Evolutionary conservation across 2,329 filamentous ascomycete species (phyloP), one percentile per base, ranked within the genome.

Genomic region (Thermoascus crustaceus): DNA sequence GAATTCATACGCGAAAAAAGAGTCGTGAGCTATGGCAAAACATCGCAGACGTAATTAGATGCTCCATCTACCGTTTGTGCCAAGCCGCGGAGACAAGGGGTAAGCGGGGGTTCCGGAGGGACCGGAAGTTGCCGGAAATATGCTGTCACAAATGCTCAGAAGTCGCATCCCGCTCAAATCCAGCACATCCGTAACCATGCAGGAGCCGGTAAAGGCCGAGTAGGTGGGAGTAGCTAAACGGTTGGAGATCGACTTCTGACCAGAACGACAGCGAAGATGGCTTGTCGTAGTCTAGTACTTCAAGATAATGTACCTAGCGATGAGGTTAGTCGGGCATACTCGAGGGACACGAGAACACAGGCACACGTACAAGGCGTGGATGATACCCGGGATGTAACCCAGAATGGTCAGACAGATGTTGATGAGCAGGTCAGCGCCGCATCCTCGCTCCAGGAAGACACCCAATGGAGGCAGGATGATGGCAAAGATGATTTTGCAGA

Each of bases 391-490:
- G 54, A 88, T 74, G 64, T 77, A 80, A 64, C 76, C 78, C 50
- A 86, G 71, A 51, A 85, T 77, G 52, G 85, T 93, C 67, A 93
- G 70, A 56, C 87, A 74, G 65, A 94, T 85, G 80, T 93, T 94
- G 77, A 94, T 93, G 66, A 89, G 72, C 56, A 94, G 72, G 61
- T 94, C 85, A 49, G 80, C 78, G 59, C 81, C 81, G 69, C 87
- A 94, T 54, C 87, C 87, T 52, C 82, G 79, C 80, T 94, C 87
- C 50, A 94, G 83, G 76, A 94, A 91, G 61, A 94, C 87, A 70
- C 87, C 87, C 37, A 94, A 68, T 60, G 87, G 87, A 38, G 87
- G 87, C 47, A 94, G 78, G 69, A 94, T 70, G 72, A 94, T 72
- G 72, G 87, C 87, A 68, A 94, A 75, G 67, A 94, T 75, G 72